Evolutionary conservation across 352 stramenopile species (phyloP).

Genomic region (Pythium insidiosum): DNA sequence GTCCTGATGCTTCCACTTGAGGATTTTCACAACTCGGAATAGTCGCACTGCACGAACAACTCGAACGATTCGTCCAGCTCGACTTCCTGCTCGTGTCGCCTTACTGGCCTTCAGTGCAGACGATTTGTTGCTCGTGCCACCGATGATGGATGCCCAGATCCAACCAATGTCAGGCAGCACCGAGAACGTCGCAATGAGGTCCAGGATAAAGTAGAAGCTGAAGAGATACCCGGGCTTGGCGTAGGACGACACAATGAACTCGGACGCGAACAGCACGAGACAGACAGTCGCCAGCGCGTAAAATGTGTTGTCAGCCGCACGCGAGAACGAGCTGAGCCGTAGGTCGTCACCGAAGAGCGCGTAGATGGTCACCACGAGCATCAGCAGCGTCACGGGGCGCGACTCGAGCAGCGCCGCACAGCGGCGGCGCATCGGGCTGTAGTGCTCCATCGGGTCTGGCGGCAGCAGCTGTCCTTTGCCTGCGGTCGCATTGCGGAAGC

Average conservation of each 20-base stretch:
- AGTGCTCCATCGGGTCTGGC: slow-evolving; percentile 29
- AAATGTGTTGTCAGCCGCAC: slow-evolving; percentile 75
- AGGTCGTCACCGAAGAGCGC: slow-evolving; percentile 91
- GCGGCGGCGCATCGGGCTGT: slow-evolving; percentile 27
- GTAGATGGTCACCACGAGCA: slow-evolving; percentile 90
- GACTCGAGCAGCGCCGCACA: slow-evolving; percentile 59
- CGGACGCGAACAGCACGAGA: slow-evolving; percentile 82
- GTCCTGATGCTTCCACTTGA: slow-evolving; percentile 80
- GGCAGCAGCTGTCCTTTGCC: slow-evolving; percentile 11
- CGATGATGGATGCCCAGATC: slow-evolving; percentile 71
- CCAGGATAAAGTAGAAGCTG: slow-evolving; percentile 90
- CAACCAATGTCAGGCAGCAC: slow-evolving; percentile 81
- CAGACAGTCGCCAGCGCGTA: slow-evolving; percentile 80
- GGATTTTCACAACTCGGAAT: slow-evolving; percentile 82
- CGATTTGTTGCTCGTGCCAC: slow-evolving; percentile 24
- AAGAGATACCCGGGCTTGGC: slow-evolving; percentile 69
- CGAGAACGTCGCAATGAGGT: slow-evolving; percentile 81
- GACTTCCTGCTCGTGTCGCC: slow-evolving; percentile 60
- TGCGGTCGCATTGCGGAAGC: not conserved
- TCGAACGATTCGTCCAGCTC: slow-evolving; percentile 79
- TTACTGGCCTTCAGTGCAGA: slow-evolving; percentile 64
- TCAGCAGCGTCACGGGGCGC: slow-evolving; percentile 64
- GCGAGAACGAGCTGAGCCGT: slow-evolving; percentile 62
- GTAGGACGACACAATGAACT: slow-evolving; percentile 82
- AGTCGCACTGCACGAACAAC: slow-evolving; percentile 75